A percentile compares a stretch with the other conserved stretches of the same genome.
Conservation (phyloP, 257 asterid genomes). For the Nicotiana knightiana region DNA sequence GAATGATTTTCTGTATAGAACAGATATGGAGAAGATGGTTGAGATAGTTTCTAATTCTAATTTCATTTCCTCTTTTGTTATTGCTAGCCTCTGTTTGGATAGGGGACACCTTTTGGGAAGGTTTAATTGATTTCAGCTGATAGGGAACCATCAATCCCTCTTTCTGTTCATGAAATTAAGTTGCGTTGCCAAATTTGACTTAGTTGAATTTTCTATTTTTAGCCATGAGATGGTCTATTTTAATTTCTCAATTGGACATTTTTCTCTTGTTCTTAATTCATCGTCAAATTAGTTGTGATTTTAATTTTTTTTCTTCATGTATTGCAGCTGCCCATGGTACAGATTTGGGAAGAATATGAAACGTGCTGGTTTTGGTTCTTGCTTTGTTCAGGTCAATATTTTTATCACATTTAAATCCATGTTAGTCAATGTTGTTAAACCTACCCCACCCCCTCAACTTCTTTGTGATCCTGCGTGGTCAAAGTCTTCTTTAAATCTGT, state of each 20-base stretch:
- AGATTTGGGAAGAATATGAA: conserved; percentile 97
- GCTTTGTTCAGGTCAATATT: conserved; percentile 74
- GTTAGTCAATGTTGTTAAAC: neutral
- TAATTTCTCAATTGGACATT: conserved; percentile 3
- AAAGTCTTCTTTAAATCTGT: neutral
- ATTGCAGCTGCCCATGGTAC: conserved; percentile 89
- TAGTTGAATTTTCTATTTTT: neutral
- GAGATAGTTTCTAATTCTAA: too few species aligned
- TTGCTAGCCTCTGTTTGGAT: neutral
- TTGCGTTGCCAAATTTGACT: neutral
- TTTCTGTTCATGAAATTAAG: neutral
- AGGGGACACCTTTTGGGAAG: neutral
- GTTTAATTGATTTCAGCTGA: neutral
- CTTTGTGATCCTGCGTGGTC: neutral
- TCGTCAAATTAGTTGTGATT: conserved; percentile 7
- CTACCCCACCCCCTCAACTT: neutral
- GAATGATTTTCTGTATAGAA: neutral
- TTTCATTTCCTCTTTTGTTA: neutral
- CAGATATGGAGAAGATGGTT: neutral
- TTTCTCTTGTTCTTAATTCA: neutral
- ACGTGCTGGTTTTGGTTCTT: conserved; percentile 86
- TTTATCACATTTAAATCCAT: conserved; percentile 1
- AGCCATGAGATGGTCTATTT: neutral
- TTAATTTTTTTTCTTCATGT: conserved; percentile 16
- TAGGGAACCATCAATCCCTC: neutral